A percentile compares a stretch with the other conserved stretches of the same genome.
phyloP scores from a whole-genome alignment of 176 grass and related monocot species.

The Eremochloa ophiuroides region DNA sequence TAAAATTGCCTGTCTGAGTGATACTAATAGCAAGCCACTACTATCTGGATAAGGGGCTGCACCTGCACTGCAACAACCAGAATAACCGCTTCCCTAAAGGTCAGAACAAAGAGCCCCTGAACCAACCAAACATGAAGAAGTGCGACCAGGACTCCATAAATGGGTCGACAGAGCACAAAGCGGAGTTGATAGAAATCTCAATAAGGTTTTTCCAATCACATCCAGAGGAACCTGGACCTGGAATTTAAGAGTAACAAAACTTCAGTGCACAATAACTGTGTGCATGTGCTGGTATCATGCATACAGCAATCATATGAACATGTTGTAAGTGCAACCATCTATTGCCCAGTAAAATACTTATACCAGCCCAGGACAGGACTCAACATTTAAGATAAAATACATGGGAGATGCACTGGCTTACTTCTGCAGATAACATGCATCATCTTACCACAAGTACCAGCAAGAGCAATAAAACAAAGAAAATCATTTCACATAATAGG shows the following conservation, averaged over 20 bases:
- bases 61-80: not conserved
- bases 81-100: not conserved
- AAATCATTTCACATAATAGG: not conserved
- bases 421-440: not conserved
- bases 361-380: not conserved
- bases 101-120: not conserved
- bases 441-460: not conserved
- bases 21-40: not conserved
- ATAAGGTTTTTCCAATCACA: not conserved
- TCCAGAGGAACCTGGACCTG: conserved; percentile 27
- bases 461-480: conserved; percentile 4
- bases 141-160: not conserved
- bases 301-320: not conserved
- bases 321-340: not conserved
- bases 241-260: not conserved
- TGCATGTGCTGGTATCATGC: not conserved
- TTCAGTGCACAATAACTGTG: not conserved
- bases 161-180: conserved; percentile 1
- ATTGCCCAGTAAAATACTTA: not conserved
- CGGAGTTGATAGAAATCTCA: not conserved
- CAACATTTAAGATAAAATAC: conserved; percentile 14
- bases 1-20: conserved; percentile 11
- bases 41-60: not conserved
- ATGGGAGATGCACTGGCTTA: conserved; percentile 1
- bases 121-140: conserved; percentile 12